phyloP scores from a whole-genome alignment of 176 grass and related monocot genomes.

The Cenchrus purpureus region DNA sequence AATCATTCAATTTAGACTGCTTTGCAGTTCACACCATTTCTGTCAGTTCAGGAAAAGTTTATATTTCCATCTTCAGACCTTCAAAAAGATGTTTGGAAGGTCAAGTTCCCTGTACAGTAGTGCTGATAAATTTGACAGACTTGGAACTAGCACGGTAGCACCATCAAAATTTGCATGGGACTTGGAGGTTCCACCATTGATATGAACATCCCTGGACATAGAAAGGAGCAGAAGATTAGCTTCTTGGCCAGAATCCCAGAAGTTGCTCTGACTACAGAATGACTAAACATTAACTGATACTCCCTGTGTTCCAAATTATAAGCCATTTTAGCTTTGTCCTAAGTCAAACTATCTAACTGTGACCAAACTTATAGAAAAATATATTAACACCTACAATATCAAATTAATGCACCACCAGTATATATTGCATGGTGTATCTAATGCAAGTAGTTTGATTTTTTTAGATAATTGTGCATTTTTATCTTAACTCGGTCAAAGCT shows the following conservation, averaged over 20 bases:
- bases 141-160: constrained; percentile 33
- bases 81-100: constrained; percentile 27
- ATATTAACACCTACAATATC: too few relatives aligned
- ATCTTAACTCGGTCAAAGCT: too few relatives aligned
- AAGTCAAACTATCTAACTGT: too few relatives aligned
- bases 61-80: constrained; percentile 22
- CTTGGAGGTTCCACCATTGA: constrained; percentile 17
- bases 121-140: constrained; percentile 10
- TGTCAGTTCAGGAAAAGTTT: constrained; percentile 38
- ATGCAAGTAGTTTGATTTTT: too few relatives aligned
- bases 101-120: constrained; percentile 33
- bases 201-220: constrained; percentile 51
- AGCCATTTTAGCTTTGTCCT: too few relatives aligned
- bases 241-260: not conserved
- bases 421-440: too few relatives aligned
- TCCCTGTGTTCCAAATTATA: too few relatives aligned
- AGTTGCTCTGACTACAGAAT: not conserved
- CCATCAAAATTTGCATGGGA: constrained; percentile 33
- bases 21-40: constrained; percentile 36
- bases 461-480: too few relatives aligned
- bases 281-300: not conserved
- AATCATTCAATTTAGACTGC: constrained; percentile 28
- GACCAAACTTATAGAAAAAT: too few relatives aligned
- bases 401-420: too few relatives aligned
- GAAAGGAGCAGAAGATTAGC: constrained; percentile 16